Evolutionary conservation across 2,329 filamentous ascomycete genomes (phyloP), one percentile per base, ranked within the genome.

Genomic region (Phialophora verrucosa): DNA sequence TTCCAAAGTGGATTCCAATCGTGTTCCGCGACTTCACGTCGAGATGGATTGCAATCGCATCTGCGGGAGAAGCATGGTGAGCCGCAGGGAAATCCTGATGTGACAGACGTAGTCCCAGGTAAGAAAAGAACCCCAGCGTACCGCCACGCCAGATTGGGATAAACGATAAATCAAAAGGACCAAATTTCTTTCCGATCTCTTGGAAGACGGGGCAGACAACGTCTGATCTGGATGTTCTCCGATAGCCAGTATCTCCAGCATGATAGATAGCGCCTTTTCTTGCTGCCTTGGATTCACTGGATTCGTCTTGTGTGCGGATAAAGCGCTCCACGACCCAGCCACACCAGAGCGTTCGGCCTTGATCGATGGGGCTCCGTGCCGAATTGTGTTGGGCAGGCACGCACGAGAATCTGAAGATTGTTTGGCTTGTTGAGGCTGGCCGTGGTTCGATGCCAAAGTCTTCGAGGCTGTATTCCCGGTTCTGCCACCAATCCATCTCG

Each of bases 1-100:
- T 84, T 0, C 82, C 83, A 66, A 80, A 84, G 63, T 85, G 83
- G 80, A 84, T 83, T 0, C 80, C 83, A 31, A 85, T 77, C 42
- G 80, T 83, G 70, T 78, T 79, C 71, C 76, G 80, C 56, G 80
- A 81, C 55, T 69, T 76, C 58, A 84, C 73, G 62, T 82, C 81
- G 57, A 77, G 77, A 66, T 84, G 82, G 47, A 84, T 82, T 42
- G 78, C 73, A 0, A 83, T 67, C 3, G 80, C 79, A 67, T 84
- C 82, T 59, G 82, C 80, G 0, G 82, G 82, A 23, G 78, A 78
- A 8, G 79, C 79, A 57, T 85, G 83, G 17, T 83, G 76, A 0
- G 76, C 73, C 6, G 80, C 80, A 66, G 83, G 75, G 44, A 83
- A 75, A 5, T 77, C 74, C 3, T 78, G 74, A n/a, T 83, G 83